Percentiles rank a stretch among this genome's conserved stretches.
Conservation (phyloP, 1,139 yeast species). For the Scheffersomyces segobiensis region DNA sequence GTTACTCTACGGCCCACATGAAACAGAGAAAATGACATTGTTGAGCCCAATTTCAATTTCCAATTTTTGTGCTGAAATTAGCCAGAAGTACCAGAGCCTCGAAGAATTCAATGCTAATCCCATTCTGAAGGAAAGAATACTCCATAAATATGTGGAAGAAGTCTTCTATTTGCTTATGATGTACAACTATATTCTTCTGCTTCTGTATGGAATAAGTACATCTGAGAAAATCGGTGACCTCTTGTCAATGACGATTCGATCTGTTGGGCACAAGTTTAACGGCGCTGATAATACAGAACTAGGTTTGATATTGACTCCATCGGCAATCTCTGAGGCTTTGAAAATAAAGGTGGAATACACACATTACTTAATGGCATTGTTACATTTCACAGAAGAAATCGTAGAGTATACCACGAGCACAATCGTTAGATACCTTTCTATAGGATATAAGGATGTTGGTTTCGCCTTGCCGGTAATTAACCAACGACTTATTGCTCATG, state of each 20-base stretch:
- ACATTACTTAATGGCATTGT: conserved; percentile 23
- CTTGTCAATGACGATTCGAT: background rate
- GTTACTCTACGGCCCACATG: background rate
- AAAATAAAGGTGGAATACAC: conserved; percentile 18
- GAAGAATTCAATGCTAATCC: background rate
- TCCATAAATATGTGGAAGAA: conserved; percentile 23
- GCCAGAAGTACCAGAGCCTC: background rate
- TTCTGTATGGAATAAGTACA: conserved; percentile 1
- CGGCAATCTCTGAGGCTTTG: conserved; percentile 14
- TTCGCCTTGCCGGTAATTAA: conserved; percentile 12
- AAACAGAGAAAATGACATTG: background rate
- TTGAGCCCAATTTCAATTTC: background rate
- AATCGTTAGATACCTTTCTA: conserved; percentile 23
- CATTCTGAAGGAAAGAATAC: conserved; percentile 20
- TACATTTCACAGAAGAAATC: conserved; percentile 24
- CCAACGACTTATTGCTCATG: conserved; percentile 24
- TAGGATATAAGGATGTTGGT: conserved; percentile 4
- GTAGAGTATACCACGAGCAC: conserved; percentile 31
- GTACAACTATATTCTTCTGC: conserved; percentile 17
- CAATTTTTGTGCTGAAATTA: background rate
- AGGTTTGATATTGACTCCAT: conserved; percentile 19
- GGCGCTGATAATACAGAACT: background rate
- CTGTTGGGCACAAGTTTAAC: background rate
- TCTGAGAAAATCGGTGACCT: conserved; percentile 4
- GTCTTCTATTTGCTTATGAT: conserved; percentile 18